Conservation (phyloP, 2,329 filamentous ascomycete species). For the Clonostachys solani region DNA sequence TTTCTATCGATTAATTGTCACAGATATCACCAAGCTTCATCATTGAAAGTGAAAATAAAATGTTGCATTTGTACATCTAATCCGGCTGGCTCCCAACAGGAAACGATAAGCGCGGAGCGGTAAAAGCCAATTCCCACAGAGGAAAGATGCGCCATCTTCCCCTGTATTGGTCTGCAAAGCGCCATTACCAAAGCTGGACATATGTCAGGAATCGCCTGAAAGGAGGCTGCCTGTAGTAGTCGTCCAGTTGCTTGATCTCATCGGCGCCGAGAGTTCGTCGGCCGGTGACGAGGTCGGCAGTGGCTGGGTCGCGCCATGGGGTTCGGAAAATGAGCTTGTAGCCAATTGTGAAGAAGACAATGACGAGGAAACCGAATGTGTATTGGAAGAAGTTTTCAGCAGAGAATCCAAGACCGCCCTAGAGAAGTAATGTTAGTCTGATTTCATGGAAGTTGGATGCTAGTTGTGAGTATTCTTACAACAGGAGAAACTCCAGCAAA, state of each 20-base stretch:
- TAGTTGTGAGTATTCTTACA: background rate
- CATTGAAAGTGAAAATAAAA: too few relatives aligned
- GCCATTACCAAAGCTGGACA: background rate
- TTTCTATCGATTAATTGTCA: too few relatives aligned
- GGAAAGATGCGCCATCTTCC: too few relatives aligned
- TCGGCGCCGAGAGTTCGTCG: background rate
- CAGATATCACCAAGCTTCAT: too few relatives aligned
- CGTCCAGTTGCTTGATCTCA: background rate
- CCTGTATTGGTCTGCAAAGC: too few relatives aligned
- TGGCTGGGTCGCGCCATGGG: constrained; percentile 2
- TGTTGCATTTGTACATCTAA: too few relatives aligned
- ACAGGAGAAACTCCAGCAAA: background rate
- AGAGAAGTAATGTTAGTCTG: too few relatives aligned
- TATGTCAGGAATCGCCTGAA: background rate
- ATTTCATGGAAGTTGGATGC: too few relatives aligned
- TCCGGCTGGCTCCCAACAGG: too few relatives aligned
- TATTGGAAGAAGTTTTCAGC: background rate
- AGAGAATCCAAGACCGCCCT: too few relatives aligned
- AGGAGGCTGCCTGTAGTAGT: background rate
- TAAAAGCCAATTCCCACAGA: too few relatives aligned
- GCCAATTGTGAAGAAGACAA: background rate
- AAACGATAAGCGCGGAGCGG: too few relatives aligned
- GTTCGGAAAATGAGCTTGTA: background rate
- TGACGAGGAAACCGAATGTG: background rate
- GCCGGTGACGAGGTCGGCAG: background rate